Conservation (phyloP, 371 early-diverging fungal species). For the Rhizomucor miehei region DNA sequence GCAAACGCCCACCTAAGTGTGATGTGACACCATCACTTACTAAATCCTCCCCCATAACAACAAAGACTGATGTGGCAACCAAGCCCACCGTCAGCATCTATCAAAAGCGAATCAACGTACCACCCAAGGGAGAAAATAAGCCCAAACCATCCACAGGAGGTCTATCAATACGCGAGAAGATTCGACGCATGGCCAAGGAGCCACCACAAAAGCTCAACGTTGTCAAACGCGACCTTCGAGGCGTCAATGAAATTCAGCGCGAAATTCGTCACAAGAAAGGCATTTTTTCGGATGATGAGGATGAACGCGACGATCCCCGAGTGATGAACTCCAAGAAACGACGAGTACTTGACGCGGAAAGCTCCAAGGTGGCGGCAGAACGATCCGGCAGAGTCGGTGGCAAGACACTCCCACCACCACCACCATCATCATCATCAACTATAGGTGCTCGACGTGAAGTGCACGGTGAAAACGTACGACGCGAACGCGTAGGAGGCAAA, state of each 20-base stretch:
- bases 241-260: constrained; percentile 38
- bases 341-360: too few relatives aligned
- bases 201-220: constrained; percentile 20
- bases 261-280: constrained; percentile 37
- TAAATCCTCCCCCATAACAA: background rate
- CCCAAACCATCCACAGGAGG: background rate
- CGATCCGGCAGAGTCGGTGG: constrained; percentile 3
- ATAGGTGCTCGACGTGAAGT: too few relatives aligned
- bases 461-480: too few relatives aligned
- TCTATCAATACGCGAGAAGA: constrained; percentile 11
- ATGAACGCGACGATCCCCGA: constrained; percentile 10
- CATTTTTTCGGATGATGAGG: constrained; percentile 35
- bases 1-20: constrained; percentile 3
- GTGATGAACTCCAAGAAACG: constrained; percentile 17
- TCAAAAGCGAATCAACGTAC: background rate
- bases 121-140: background rate
- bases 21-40: background rate
- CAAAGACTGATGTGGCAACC: background rate
- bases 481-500: too few relatives aligned
- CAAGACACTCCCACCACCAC: background rate
- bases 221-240: constrained; percentile 34
- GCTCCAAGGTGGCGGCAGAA: too few relatives aligned
- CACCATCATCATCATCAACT: background rate
- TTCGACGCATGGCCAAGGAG: constrained; percentile 11
- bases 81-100: constrained; percentile 4